These are phyloP conservation scores for Aureobasidium sp. DNA, from an alignment of 2,329 filamentous ascomycete genomes.

Conservation along the genomic window DNA sequence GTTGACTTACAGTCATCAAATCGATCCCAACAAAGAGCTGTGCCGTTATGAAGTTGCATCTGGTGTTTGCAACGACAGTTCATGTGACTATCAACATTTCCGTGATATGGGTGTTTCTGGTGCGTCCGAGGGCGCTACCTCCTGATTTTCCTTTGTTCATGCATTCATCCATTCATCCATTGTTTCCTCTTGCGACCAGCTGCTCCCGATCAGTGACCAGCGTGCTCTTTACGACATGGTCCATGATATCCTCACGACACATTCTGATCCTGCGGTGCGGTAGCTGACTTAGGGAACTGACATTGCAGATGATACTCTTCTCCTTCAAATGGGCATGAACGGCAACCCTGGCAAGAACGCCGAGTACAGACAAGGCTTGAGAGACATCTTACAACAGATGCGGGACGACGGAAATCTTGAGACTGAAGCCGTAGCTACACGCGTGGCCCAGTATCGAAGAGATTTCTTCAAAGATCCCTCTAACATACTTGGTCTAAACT, in stretches of 20 bases:
- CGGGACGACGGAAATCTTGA: conserved; percentile 56
- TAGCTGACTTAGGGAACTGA: conserved; percentile 27
- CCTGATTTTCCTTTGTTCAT: conserved; percentile 19
- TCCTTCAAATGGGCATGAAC: conserved; percentile 25
- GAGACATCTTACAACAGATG: conserved; percentile 53
- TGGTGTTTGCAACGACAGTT: conserved; percentile 64
- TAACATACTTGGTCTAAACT: conserved; percentile 45
- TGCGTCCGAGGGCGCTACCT: conserved; percentile 48
- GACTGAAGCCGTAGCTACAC: conserved; percentile 59
- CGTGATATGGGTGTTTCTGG: conserved; percentile 63
- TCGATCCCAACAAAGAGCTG: conserved; percentile 65
- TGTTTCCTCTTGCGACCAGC: neutral
- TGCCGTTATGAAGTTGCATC: conserved; percentile 70
- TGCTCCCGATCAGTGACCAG: neutral
- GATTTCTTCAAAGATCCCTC: conserved; percentile 58
- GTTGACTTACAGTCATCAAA: conserved; percentile 86
- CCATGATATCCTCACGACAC: neutral
- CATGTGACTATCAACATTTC: conserved; percentile 78
- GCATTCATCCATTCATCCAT: neutral
- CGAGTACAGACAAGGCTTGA: conserved; percentile 56
- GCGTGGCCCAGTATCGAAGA: conserved; percentile 60
- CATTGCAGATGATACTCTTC: conserved; percentile 28
- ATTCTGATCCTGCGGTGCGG: conserved; percentile 9
- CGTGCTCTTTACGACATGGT: neutral
- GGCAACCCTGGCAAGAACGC: conserved; percentile 21